These are phyloP conservation scores for Glycine tomentella DNA, from an alignment of 306 rosid genomes.

Conservation along the genomic window DNA sequence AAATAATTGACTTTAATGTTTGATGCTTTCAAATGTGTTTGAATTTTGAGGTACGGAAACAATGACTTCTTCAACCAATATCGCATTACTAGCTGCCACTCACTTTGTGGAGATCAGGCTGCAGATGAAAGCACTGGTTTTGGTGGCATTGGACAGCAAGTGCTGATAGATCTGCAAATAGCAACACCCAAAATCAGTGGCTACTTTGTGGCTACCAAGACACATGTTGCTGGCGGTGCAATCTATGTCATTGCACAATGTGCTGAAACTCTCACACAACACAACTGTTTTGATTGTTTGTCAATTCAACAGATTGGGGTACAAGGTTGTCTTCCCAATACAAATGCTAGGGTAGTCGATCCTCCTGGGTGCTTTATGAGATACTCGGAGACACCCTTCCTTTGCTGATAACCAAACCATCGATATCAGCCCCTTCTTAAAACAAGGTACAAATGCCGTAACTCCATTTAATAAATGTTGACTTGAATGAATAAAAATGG, in stretches of 20 bases:
- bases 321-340: constrained; percentile 53
- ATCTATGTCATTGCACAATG: constrained; percentile 74
- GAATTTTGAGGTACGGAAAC: neutral
- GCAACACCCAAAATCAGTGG: constrained; percentile 52
- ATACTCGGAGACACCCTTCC: too few relatives aligned
- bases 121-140: neutral
- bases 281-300: constrained; percentile 24
- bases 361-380: too few relatives aligned
- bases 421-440: too few relatives aligned
- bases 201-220: constrained; percentile 53
- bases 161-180: neutral
- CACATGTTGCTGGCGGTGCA: constrained; percentile 29
- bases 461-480: too few relatives aligned
- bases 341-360: constrained; percentile 52
- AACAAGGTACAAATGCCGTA: too few relatives aligned
- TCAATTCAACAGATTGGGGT: constrained; percentile 36
- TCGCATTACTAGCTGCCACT: neutral
- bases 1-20: neutral
- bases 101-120: neutral
- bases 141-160: constrained; percentile 49
- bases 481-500: too few relatives aligned
- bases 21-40: neutral
- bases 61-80: neutral
- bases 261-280: constrained; percentile 47
- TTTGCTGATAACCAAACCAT: too few relatives aligned